phyloP scores from a whole-genome alignment of 805 yeast genomes.

The Wickerhamiella brachini region DNA sequence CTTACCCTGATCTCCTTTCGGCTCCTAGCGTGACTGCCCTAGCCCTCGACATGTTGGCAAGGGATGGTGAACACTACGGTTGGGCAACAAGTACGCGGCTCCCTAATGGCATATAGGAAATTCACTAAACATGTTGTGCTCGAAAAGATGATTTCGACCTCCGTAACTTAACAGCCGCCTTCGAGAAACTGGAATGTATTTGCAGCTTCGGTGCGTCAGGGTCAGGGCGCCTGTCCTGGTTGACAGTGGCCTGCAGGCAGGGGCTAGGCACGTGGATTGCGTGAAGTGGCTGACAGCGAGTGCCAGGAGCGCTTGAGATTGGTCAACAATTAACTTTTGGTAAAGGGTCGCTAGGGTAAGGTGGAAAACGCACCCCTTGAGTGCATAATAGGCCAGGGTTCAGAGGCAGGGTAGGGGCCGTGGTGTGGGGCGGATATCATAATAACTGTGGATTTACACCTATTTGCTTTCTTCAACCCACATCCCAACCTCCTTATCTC shows the following conservation, averaged over 20 bases:
- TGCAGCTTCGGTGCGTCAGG: neutral
- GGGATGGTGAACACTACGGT: too few relatives aligned
- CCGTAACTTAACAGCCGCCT: too few relatives aligned
- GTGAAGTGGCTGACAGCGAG: neutral
- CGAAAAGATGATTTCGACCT: too few relatives aligned
- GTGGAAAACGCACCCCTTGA: neutral
- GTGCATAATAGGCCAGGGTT: neutral
- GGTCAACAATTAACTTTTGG: neutral
- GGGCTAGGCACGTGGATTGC: neutral
- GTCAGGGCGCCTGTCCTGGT: neutral
- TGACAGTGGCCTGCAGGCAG: neutral
- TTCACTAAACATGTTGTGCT: too few relatives aligned
- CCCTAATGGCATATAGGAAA: too few relatives aligned
- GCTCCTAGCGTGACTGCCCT: neutral
- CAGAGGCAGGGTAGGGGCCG: neutral
- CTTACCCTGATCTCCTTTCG: neutral
- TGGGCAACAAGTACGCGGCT: too few relatives aligned
- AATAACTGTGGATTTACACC: neutral
- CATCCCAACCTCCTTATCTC: neutral
- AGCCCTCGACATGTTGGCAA: neutral
- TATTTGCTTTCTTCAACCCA: neutral
- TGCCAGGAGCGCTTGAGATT: neutral
- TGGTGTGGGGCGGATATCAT: neutral
- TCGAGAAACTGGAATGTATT: neutral
- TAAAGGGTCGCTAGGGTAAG: neutral